These are phyloP conservation scores for Glycine tomentella DNA, from an alignment of 306 rosid species.

Conservation along the genomic window DNA sequence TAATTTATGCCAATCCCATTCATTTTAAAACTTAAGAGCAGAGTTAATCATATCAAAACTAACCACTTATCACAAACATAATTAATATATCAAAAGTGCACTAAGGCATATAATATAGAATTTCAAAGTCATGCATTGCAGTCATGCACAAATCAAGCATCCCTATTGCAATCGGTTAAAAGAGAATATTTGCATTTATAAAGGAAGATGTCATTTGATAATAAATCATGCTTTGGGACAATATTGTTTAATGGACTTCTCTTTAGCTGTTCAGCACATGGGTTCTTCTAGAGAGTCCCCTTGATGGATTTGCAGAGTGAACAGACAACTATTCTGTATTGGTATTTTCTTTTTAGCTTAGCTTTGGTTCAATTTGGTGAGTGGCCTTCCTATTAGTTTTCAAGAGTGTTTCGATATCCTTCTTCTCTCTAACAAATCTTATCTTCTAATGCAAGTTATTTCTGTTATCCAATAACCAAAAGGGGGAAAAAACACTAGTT, in stretches of 20 bases:
- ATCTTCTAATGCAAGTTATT: conserved; percentile 10
- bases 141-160: conserved; percentile 32
- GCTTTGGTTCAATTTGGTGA: conserved; percentile 13
- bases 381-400: conserved; percentile 3
- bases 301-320: conserved; percentile 7
- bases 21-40: conserved; percentile 19
- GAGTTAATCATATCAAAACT: conserved; percentile 17
- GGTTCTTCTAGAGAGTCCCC: conserved; percentile 15
- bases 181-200: conserved; percentile 18
- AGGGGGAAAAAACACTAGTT: background rate
- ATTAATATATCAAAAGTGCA: conserved; percentile 5
- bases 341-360: conserved; percentile 27
- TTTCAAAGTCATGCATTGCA: background rate
- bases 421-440: conserved; percentile 7
- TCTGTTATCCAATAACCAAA: background rate
- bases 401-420: background rate
- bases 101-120: conserved; percentile 4
- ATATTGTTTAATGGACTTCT: conserved; percentile 29
- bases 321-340: background rate
- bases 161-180: background rate
- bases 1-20: conserved; percentile 12
- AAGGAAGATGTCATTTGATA: background rate
- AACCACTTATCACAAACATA: conserved; percentile 4
- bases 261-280: conserved; percentile 29
- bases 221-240: conserved; percentile 27